A percentile compares a stretch with the other conserved stretches of the same genome.
Evolutionary conservation across 2,329 filamentous ascomycete species (phyloP).

Genomic region (Lecanicillium sp.): DNA sequence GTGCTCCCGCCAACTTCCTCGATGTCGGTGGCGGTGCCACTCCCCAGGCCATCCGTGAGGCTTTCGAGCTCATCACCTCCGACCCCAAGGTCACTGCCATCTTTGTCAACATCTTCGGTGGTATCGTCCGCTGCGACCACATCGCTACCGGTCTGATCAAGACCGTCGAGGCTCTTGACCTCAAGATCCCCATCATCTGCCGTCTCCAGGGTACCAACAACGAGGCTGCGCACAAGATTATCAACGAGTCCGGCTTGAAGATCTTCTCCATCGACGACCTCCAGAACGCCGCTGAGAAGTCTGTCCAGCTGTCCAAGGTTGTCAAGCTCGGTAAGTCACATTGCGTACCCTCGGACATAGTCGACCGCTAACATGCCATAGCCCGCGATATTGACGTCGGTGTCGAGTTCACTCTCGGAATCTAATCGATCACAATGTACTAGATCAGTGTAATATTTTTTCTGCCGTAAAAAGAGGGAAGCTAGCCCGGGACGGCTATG

Average conservation of each 20-base stretch:
- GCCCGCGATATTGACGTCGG: constrained; percentile 95
- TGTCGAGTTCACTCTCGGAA: constrained; percentile 90
- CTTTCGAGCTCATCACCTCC: constrained; percentile 97
- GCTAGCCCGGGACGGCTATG: constrained; percentile 4
- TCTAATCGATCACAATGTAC: constrained; percentile 49
- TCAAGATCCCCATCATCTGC: constrained; percentile 94
- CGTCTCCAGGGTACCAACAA: constrained; percentile 98
- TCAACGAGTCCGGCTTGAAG: constrained; percentile 97
- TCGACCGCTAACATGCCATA: constrained; percentile 28
- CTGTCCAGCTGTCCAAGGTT: constrained; percentile 97
- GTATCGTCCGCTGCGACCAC: constrained; percentile 95
- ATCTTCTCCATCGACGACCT: constrained; percentile 99
- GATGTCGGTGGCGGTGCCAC: constrained; percentile 98
- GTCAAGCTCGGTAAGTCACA: constrained; percentile 83
- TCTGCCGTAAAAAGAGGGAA: constrained; percentile 7
- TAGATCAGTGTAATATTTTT: constrained; percentile 16
- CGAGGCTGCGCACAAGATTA: constrained; percentile 83
- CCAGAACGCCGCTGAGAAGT: constrained; percentile 94
- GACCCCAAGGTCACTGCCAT: constrained; percentile 97
- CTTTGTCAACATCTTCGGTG: constrained; percentile 99
- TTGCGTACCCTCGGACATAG: neutral
- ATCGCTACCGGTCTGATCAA: constrained; percentile 95
- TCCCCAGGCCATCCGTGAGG: constrained; percentile 91
- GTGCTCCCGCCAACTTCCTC: constrained; percentile 94
- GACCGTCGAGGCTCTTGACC: constrained; percentile 88